Evolutionary conservation across 2,329 filamentous ascomycete species (phyloP).

Genomic region (Scopulariopsis brevicaulis): DNA sequence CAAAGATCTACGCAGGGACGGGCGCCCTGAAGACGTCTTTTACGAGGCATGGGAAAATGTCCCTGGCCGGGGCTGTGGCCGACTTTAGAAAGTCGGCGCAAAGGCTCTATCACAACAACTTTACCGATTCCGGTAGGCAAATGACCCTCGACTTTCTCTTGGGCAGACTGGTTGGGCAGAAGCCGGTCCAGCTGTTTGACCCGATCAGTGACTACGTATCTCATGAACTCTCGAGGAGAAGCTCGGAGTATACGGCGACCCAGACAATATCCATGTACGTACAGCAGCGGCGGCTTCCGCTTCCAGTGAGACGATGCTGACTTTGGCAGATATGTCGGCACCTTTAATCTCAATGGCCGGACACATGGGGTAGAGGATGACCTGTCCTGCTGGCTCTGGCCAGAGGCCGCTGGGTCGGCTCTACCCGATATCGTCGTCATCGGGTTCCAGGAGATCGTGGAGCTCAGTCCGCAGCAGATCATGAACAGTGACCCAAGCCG

Average conservation of each 20-base stretch:
- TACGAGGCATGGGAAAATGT: slow-evolving; percentile 92
- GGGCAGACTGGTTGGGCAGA: slow-evolving; percentile 73
- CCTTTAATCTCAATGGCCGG: slow-evolving; percentile 90
- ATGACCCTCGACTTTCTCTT: slow-evolving; percentile 91
- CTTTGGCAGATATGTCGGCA: slow-evolving; percentile 51
- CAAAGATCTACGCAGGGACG: slow-evolving; percentile 92
- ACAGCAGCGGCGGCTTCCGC: not conserved
- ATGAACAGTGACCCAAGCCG: slow-evolving; percentile 93
- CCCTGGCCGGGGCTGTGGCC: slow-evolving; percentile 82
- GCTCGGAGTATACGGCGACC: slow-evolving; percentile 63
- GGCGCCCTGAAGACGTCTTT: slow-evolving; percentile 93
- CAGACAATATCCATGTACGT: slow-evolving; percentile 65
- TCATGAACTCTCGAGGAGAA: slow-evolving; percentile 57
- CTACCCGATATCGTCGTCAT: slow-evolving; percentile 81
- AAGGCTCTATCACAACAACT: slow-evolving; percentile 94
- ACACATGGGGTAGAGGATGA: slow-evolving; percentile 69
- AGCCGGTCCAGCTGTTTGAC: slow-evolving; percentile 77
- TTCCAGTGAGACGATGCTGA: not conserved
- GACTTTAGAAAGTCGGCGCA: slow-evolving; percentile 92
- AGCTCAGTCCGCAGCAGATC: slow-evolving; percentile 92
- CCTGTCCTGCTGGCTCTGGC: slow-evolving; percentile 76
- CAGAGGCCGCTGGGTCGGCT: slow-evolving; percentile 39
- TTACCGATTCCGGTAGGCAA: slow-evolving; percentile 84
- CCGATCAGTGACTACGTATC: slow-evolving; percentile 88
- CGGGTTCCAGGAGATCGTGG: slow-evolving; percentile 97